Percentiles rank a stretch among this genome's conserved stretches.
These are phyloP conservation scores for Talaromyces rugulosus DNA, from an alignment of 2,329 filamentous ascomycete species.

Conservation along the genomic window DNA sequence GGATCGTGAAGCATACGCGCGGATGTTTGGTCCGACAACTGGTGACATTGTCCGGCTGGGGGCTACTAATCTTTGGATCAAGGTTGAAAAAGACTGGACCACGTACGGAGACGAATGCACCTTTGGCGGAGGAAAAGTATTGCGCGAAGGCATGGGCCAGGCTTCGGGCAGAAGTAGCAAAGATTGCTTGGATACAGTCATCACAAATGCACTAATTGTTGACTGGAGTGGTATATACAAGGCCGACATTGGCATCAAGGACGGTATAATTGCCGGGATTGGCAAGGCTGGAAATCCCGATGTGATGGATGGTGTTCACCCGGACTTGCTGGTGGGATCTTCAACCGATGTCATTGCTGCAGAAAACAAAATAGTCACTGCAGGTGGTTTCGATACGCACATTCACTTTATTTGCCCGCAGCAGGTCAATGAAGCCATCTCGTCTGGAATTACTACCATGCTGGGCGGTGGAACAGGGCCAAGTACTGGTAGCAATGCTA, in stretches of 20 bases:
- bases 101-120: constrained; percentile 89
- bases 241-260: constrained; percentile 89
- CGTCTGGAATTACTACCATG: constrained; percentile 85
- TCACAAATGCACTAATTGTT: constrained; percentile 84
- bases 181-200: constrained; percentile 75
- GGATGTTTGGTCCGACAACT: constrained; percentile 90
- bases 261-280: constrained; percentile 80
- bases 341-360: constrained; percentile 90
- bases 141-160: constrained; percentile 95
- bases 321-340: constrained; percentile 75
- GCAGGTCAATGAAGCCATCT: constrained; percentile 76
- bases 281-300: constrained; percentile 97
- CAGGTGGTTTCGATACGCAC: constrained; percentile 83
- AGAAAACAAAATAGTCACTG: constrained; percentile 85
- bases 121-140: constrained; percentile 90
- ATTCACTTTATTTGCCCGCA: constrained; percentile 96
- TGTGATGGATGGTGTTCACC: constrained; percentile 82
- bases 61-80: constrained; percentile 82
- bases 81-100: constrained; percentile 81
- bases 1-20: constrained; percentile 71
- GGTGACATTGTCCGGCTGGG: constrained; percentile 81
- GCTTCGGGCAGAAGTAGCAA: constrained; percentile 69
- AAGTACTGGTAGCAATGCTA: constrained; percentile 86
- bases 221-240: constrained; percentile 95
- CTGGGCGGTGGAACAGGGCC: constrained; percentile 88